A percentile compares a stretch with the other conserved stretches of the same genome.
These are phyloP conservation scores for Fusarium illudens DNA, from an alignment of 2,329 filamentous ascomycete species.

Conservation along the genomic window DNA sequence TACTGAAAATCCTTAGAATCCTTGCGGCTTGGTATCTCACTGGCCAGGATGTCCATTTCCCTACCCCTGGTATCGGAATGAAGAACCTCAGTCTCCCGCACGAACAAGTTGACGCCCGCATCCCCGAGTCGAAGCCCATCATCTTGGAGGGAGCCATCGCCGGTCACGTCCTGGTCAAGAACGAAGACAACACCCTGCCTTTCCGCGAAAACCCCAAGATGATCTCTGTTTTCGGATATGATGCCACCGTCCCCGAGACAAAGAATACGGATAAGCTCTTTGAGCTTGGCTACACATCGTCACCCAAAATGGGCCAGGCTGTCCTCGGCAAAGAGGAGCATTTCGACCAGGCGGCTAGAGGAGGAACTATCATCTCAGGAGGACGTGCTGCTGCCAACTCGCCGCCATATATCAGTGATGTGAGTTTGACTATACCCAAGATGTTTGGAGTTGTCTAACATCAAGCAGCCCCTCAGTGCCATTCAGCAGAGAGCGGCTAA, in stretches of 20 bases:
- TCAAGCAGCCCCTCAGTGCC: constrained; percentile 39
- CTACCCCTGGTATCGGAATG: constrained; percentile 59
- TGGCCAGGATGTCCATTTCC: constrained; percentile 58
- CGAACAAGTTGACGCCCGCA: constrained; percentile 58
- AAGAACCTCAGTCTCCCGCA: constrained; percentile 67
- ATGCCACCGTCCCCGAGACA: constrained; percentile 64
- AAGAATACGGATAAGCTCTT: constrained; percentile 59
- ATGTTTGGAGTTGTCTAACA: neutral
- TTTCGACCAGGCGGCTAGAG: constrained; percentile 59
- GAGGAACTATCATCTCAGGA: constrained; percentile 61
- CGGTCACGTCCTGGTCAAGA: constrained; percentile 78
- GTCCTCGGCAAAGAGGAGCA: constrained; percentile 53
- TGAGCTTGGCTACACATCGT: constrained; percentile 57
- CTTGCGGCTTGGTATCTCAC: constrained; percentile 31
- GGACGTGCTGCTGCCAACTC: constrained; percentile 61
- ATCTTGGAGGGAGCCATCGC: constrained; percentile 64
- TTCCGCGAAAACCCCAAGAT: constrained; percentile 63
- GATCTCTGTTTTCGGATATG: constrained; percentile 68
- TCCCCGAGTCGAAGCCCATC: constrained; percentile 53
- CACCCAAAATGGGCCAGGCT: constrained; percentile 55
- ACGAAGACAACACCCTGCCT: constrained; percentile 69
- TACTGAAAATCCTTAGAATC: constrained; percentile 2
- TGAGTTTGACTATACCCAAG: constrained; percentile 31
- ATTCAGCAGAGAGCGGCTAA: constrained; percentile 62
- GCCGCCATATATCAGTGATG: constrained; percentile 60